Conservation (phyloP, 75 land plant genomes). For the Picea glauca region DNA sequence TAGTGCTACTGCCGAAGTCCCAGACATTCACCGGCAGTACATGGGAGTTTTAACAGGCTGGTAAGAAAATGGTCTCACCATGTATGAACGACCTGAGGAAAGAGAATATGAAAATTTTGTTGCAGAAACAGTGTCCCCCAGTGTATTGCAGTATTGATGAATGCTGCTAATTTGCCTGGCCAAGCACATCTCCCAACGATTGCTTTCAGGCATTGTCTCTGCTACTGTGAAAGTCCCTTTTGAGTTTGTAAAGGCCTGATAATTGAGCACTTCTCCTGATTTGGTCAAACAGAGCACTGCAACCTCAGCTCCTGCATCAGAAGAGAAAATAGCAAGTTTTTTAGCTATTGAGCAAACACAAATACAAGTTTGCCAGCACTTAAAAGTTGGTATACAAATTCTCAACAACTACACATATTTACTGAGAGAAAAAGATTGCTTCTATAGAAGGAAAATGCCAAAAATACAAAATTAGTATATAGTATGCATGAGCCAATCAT, state of each 20-base stretch:
- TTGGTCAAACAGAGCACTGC: conserved; percentile 75
- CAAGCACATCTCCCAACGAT: conserved; percentile 67
- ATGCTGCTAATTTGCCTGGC: conserved; percentile 72
- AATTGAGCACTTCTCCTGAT: conserved; percentile 67
- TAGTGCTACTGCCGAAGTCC: background rate
- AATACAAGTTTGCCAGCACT: background rate
- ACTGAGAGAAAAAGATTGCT: background rate
- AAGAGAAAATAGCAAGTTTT: background rate
- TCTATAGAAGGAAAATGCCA: background rate
- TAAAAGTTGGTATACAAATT: background rate
- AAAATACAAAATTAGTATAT: background rate
- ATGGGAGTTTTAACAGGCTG: conserved; percentile 34
- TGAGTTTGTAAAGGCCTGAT: conserved; percentile 67
- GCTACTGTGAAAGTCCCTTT: conserved; percentile 63
- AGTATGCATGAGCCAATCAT: background rate
- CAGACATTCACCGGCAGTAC: conserved; percentile 37
- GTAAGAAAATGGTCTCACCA: conserved; percentile 52
- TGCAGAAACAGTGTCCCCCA: conserved; percentile 27
- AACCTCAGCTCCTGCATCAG: conserved; percentile 60
- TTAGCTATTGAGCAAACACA: background rate
- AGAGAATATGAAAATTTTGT: conserved; percentile 52
- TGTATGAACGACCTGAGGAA: conserved; percentile 49
- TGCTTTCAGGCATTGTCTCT: conserved; percentile 77
- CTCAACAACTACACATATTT: background rate
- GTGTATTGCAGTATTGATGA: conserved; percentile 45